Base-by-base conservation (phyloP, 495 filamentous ascomycete genomes). In the Penicillium herquei region DNA sequence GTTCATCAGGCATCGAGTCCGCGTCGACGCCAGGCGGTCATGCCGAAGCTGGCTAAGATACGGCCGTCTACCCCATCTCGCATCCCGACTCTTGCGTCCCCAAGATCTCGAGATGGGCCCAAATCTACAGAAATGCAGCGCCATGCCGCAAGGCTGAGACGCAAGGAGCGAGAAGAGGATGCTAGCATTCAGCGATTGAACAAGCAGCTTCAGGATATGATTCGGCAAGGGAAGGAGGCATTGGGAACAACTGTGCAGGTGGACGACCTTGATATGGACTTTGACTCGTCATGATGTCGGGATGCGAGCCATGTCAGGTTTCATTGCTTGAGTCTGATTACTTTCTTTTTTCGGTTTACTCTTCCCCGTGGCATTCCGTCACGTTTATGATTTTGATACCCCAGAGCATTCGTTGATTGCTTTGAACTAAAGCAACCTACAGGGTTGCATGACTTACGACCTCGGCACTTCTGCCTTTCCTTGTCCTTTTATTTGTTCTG, bases 221-320 rank as follows among this genome's bases (percentile, higher is more conserved):
- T 98, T 41, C 70, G 85, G 7, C 86, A 97, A 68, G 94, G 91
- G 0, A 88, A 86, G 65, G 89, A 94, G 64, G 94, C 94, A 11
- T 64, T 97, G 17, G 91, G 89, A 10, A 88, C 90, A 33, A 92
- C 77, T 48, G 78, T 91, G 14, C 87, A 90, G 63, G 80, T 98
- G 44, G 83, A 87, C 54, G 82, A 85, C 41, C 39, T 64, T 48
- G 74, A 76, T 12, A 77, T 82, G 70, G 79, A 81, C 16, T 67
- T 68, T 51, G 68, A 63, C 51, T 58, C 18, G 11, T 33, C 31
- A 43, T 18, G 37, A 43, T 37, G 34, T 37, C 12, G 34, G 34
- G 9, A 37, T 37, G 41, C 43, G 13, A 18, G 18, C 12, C 11
- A 41, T 10, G 16, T 39, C 44, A 42, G 14, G 34, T 13, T 59